phyloP scores from a whole-genome alignment of 2,329 filamentous ascomycete species.

The Huntiella omanensis region DNA sequence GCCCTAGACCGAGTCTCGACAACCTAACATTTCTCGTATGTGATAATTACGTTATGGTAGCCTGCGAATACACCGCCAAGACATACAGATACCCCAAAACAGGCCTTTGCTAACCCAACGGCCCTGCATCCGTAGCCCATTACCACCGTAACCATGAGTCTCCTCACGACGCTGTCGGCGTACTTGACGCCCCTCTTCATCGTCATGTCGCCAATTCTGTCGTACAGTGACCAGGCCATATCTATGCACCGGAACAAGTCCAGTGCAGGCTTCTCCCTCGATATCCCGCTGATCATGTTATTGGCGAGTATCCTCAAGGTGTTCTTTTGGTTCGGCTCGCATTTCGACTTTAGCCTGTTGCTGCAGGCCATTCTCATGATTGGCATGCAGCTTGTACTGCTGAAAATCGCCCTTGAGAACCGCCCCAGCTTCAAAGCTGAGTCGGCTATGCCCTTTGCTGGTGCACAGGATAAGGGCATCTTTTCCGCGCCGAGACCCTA shows the following conservation, averaged over 20 bases:
- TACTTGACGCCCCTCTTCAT: conserved; percentile 44
- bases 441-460: conserved; percentile 40
- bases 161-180: conserved; percentile 31
- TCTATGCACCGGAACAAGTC: conserved; percentile 46
- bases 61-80: too few species aligned
- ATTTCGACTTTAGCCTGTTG: conserved; percentile 44
- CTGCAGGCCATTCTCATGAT: conserved; percentile 49
- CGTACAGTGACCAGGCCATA: conserved; percentile 45
- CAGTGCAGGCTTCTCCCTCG: conserved; percentile 49
- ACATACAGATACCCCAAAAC: too few species aligned
- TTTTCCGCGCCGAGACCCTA: conserved; percentile 39
- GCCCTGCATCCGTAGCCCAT: too few species aligned
- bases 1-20: too few species aligned
- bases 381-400: conserved; percentile 39
- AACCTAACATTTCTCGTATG: too few species aligned
- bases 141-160: conserved; percentile 16
- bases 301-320: conserved; percentile 48
- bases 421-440: conserved; percentile 42
- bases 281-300: conserved; percentile 56
- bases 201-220: conserved; percentile 42
- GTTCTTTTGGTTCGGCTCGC: conserved; percentile 50
- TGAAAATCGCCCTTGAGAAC: conserved; percentile 51
- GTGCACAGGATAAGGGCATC: conserved; percentile 14
- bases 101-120: too few species aligned
- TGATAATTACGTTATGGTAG: too few species aligned